Conservation (phyloP, 2,329 filamentous ascomycete genomes). For the Aspergillus sojae region DNA sequence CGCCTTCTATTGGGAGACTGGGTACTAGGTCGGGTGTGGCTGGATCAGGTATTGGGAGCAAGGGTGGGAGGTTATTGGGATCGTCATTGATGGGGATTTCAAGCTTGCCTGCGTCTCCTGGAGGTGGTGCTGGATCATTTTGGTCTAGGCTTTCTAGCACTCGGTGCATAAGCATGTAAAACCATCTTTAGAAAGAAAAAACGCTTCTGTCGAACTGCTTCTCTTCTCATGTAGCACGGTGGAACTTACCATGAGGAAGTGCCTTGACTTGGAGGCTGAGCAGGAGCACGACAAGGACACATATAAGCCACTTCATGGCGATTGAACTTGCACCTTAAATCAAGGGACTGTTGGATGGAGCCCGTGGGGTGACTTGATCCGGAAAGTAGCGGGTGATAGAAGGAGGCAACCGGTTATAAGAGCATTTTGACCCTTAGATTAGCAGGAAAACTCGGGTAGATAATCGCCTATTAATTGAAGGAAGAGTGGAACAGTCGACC, state of each 20-base stretch:
- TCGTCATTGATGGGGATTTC: neutral
- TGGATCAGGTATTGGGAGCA: neutral
- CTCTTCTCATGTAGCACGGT: neutral
- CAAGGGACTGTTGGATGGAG: neutral
- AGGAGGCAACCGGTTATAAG: too few species aligned
- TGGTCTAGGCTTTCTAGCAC: neutral
- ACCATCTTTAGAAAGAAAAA: too few species aligned
- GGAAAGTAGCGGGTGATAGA: neutral
- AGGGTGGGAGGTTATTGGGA: neutral
- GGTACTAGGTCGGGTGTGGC: neutral
- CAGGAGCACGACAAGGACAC: constrained; percentile 24
- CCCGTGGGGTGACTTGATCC: neutral
- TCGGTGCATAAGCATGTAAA: neutral
- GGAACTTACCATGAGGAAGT: constrained; percentile 28
- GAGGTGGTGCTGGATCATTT: neutral
- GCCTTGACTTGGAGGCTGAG: constrained; percentile 22
- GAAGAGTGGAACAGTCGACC: neutral
- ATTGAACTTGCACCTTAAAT: neutral
- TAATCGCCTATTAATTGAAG: neutral
- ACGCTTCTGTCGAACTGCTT: neutral
- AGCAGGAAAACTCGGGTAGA: neutral
- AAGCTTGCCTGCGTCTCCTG: neutral
- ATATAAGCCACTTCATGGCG: constrained; percentile 22
- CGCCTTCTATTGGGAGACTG: constrained; percentile 6
- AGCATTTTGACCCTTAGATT: neutral